Evolutionary conservation across 2,329 filamentous ascomycete genomes (phyloP).

Genomic region (Colletotrichum musicola): DNA sequence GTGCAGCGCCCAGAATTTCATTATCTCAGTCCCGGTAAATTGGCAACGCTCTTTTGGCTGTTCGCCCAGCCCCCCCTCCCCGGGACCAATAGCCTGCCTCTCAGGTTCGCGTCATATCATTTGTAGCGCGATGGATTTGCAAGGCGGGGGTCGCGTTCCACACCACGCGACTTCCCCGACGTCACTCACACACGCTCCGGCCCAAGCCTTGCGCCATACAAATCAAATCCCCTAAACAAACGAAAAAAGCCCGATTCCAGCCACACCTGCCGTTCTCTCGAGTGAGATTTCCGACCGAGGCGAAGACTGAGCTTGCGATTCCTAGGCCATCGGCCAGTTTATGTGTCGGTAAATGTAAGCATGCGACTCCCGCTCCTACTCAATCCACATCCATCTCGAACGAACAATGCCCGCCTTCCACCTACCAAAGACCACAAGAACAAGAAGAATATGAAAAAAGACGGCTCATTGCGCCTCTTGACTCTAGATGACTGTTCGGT

Average conservation of each 20-base stretch:
- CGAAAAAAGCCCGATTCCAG: slow-evolving; percentile 6
- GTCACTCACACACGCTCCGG: slow-evolving; percentile 20
- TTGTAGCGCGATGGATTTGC: slow-evolving; percentile 1
- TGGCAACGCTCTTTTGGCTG: slow-evolving; percentile 19
- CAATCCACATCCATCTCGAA: too few species aligned
- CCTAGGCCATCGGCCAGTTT: neutral
- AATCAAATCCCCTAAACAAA: neutral
- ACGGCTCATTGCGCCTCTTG: too few species aligned
- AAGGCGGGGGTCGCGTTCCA: slow-evolving; percentile 21
- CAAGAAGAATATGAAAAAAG: too few species aligned
- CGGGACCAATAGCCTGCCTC: slow-evolving; percentile 31
- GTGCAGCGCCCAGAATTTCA: too few species aligned
- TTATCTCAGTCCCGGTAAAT: slow-evolving; percentile 1
- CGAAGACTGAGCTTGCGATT: too few species aligned
- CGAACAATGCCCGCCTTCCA: too few species aligned
- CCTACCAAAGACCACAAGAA: too few species aligned
- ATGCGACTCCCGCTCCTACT: too few species aligned
- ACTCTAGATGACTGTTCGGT: too few species aligned
- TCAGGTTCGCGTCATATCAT: neutral
- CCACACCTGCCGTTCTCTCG: slow-evolving; percentile 8
- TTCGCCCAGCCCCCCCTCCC: neutral
- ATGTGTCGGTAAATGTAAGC: too few species aligned
- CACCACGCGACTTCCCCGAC: slow-evolving; percentile 31
- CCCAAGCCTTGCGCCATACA: slow-evolving; percentile 11
- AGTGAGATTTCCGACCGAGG: neutral